phyloP scores from a whole-genome alignment of 2,329 filamentous ascomycete species.

The Colletotrichum godetiae region DNA sequence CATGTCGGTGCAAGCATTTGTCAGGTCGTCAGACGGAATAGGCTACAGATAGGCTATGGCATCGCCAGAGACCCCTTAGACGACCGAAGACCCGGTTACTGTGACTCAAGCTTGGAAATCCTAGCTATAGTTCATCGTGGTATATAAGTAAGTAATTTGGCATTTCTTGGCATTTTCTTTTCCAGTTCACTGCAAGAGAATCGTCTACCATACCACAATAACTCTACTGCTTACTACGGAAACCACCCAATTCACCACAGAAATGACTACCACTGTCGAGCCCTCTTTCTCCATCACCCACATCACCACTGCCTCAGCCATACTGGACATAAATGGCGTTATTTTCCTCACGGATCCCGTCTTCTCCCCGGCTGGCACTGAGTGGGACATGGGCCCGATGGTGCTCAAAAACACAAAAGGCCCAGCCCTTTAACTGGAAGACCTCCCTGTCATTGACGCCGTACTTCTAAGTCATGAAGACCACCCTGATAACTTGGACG shows the following conservation, averaged over 20 bases:
- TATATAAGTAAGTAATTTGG: not conserved
- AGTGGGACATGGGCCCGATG: not conserved
- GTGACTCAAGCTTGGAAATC: not conserved
- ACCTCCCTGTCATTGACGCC: constrained; percentile 59
- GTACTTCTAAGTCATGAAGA: constrained; percentile 63
- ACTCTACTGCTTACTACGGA: not conserved
- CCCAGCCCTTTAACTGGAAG: constrained; percentile 48
- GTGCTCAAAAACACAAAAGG: constrained; percentile 45
- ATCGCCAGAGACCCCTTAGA: not conserved
- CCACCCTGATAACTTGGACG: constrained; percentile 61
- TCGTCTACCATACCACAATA: no score
- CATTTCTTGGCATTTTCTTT: not conserved
- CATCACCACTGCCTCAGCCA: constrained; percentile 61
- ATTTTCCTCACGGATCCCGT: constrained; percentile 59
- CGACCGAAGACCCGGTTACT: not conserved
- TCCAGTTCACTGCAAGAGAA: no score
- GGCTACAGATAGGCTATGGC: not conserved
- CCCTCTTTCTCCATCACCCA: constrained; percentile 50
- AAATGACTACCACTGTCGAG: not conserved
- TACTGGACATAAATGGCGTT: constrained; percentile 54
- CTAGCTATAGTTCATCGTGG: not conserved
- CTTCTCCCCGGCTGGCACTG: constrained; percentile 53
- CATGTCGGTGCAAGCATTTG: not conserved
- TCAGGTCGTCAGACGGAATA: not conserved
- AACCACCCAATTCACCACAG: not conserved